A percentile compares a stretch with the other conserved stretches of the same genome.
Conservation (phyloP, 441 rosid species). For the Gossypium davidsonii region DNA sequence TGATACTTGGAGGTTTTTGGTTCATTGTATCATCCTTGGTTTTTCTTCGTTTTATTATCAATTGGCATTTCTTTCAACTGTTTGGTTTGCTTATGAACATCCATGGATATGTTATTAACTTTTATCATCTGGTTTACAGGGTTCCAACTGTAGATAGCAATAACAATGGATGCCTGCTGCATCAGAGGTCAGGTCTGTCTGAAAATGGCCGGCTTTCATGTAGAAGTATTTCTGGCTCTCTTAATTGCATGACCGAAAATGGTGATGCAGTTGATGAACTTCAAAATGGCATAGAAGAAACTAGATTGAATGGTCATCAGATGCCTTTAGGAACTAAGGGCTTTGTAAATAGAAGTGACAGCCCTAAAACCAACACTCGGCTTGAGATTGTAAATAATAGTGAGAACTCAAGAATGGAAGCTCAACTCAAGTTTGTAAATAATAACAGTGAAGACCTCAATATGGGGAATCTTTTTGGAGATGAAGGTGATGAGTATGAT, state of each 20-base stretch:
- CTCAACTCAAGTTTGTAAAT: conserved; percentile 51
- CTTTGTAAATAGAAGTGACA: conserved; percentile 38
- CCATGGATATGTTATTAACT: not conserved
- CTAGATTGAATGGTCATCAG: conserved; percentile 27
- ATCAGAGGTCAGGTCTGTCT: conserved; percentile 30
- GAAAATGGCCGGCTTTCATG: conserved; percentile 31
- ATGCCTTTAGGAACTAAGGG: conserved; percentile 33
- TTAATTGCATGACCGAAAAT: conserved; percentile 21
- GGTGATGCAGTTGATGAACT: conserved; percentile 22
- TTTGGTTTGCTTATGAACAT: not conserved
- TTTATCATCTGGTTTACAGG: conserved; percentile 22
- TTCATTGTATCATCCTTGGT: not conserved
- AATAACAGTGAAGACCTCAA: conserved; percentile 31
- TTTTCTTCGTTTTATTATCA: not conserved
- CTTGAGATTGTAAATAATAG: conserved; percentile 50
- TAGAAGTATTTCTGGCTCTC: conserved; percentile 35
- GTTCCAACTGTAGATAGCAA: conserved; percentile 25
- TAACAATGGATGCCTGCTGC: conserved; percentile 24
- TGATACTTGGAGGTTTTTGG: not conserved
- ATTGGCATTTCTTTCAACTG: not conserved
- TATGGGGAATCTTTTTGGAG: conserved; percentile 44
- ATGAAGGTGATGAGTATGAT: conserved; percentile 44
- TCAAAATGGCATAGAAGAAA: conserved; percentile 28
- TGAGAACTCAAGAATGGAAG: conserved; percentile 37
- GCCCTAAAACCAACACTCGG: conserved; percentile 24